These are phyloP conservation scores for Parascedosporium putredinis DNA, from an alignment of 2,329 filamentous ascomycete species.

Conservation along the genomic window DNA sequence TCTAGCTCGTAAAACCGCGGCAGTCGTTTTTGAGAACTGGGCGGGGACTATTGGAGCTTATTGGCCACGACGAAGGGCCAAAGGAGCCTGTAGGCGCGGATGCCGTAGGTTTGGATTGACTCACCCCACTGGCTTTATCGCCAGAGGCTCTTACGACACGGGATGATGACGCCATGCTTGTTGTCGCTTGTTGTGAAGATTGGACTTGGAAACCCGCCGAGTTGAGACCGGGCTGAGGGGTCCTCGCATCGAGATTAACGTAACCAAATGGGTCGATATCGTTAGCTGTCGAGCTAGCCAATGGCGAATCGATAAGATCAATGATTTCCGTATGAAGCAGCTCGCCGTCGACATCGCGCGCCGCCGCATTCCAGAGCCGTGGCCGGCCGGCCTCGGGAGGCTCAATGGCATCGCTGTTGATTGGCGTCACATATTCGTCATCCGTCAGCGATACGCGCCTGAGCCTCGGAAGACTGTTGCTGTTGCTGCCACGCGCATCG, in stretches of 20 bases:
- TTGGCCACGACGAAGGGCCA: background rate
- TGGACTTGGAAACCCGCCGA: background rate
- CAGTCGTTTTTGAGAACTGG: conserved; percentile 5
- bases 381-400: conserved; percentile 18
- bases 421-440: conserved; percentile 27
- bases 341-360: conserved; percentile 54
- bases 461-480: conserved; percentile 6
- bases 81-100: background rate
- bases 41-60: background rate
- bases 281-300: conserved; percentile 13
- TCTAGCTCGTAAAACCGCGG: conserved; percentile 1
- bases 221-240: background rate
- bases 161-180: background rate
- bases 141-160: background rate
- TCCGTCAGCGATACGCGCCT: conserved; percentile 16
- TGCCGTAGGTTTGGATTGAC: background rate
- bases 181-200: background rate
- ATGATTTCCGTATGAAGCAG: conserved; percentile 53
- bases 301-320: conserved; percentile 41
- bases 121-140: background rate
- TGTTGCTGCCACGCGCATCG: conserved; percentile 41
- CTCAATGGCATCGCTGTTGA: conserved; percentile 29
- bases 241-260: background rate
- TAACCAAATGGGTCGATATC: conserved; percentile 31
- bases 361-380: conserved; percentile 60